phyloP scores from a whole-genome alignment of 1,284 basidiomycete genomes.

The Apiotrichum veenhuisii region DNA sequence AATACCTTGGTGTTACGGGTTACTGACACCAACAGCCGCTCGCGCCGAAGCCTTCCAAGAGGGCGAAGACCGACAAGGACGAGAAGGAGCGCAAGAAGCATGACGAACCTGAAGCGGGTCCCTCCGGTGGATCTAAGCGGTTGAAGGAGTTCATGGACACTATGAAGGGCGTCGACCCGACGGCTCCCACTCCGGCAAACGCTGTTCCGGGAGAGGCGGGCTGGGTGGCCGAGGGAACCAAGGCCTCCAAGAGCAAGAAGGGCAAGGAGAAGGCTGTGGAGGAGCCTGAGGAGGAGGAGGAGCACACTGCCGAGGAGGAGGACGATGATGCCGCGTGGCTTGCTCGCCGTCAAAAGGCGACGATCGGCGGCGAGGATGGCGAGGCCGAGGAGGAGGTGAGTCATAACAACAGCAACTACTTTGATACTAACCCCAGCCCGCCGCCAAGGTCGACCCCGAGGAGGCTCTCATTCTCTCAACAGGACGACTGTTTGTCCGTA shows the following conservation, averaged over 20 bases:
- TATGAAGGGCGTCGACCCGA: slow-evolving; percentile 50
- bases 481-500: slow-evolving; percentile 82
- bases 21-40: slow-evolving; percentile 21
- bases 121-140: slow-evolving; percentile 58
- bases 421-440: neutral
- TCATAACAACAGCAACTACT: neutral
- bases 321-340: slow-evolving; percentile 71
- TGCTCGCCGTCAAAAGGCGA: slow-evolving; percentile 52
- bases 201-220: slow-evolving; percentile 33
- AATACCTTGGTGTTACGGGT: slow-evolving; percentile 44
- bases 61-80: slow-evolving; percentile 12
- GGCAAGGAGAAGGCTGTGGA: slow-evolving; percentile 54
- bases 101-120: slow-evolving; percentile 30
- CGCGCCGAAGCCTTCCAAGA: slow-evolving; percentile 27
- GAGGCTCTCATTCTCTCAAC: slow-evolving; percentile 67
- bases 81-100: slow-evolving; percentile 6
- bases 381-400: slow-evolving; percentile 21
- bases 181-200: slow-evolving; percentile 33
- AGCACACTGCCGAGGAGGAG: slow-evolving; percentile 57
- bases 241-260: slow-evolving; percentile 53
- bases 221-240: slow-evolving; percentile 32
- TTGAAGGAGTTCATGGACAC: slow-evolving; percentile 55
- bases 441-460: slow-evolving; percentile 44
- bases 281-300: slow-evolving; percentile 38
- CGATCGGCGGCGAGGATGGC: slow-evolving; percentile 53